Conservation (phyloP, 345 rosid species). For the Eucalyptus camaldulensis region DNA sequence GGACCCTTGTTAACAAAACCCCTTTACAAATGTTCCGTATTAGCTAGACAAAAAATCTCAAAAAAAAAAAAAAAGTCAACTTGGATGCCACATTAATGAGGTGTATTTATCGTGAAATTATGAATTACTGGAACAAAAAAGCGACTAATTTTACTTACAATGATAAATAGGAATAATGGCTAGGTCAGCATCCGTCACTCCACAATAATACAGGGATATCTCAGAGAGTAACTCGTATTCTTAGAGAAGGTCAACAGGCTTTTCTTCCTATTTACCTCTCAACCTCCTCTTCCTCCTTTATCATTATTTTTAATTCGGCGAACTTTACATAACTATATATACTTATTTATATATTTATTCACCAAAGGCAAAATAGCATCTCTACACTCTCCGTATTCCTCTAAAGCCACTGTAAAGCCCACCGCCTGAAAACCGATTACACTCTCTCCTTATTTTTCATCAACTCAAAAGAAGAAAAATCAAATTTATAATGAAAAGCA, state of each 20-base stretch:
- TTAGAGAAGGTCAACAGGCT: background rate
- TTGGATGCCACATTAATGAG: background rate
- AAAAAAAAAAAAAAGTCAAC: background rate
- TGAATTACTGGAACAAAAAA: background rate
- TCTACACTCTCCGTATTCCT: background rate
- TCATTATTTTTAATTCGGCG: background rate
- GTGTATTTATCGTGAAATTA: background rate
- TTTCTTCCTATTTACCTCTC: background rate
- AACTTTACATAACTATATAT: background rate
- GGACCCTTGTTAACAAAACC: background rate
- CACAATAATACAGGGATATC: too few species aligned
- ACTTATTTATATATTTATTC: background rate
- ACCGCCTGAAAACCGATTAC: background rate
- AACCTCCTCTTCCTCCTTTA: background rate
- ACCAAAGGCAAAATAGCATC: background rate
- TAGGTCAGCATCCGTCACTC: background rate
- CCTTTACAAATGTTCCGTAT: rapidly evolving
- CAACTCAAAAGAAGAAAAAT: background rate
- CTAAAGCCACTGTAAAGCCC: background rate
- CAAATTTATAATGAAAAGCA: background rate
- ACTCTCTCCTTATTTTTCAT: background rate
- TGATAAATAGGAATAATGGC: background rate
- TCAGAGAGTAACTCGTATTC: too few species aligned
- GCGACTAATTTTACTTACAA: rapidly evolving
- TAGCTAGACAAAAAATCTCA: background rate